Percentiles rank a stretch among this genome's conserved stretches.
Evolutionary conservation across 805 yeast species (phyloP).

Genomic region (Metschnikowia colocasiae): DNA sequence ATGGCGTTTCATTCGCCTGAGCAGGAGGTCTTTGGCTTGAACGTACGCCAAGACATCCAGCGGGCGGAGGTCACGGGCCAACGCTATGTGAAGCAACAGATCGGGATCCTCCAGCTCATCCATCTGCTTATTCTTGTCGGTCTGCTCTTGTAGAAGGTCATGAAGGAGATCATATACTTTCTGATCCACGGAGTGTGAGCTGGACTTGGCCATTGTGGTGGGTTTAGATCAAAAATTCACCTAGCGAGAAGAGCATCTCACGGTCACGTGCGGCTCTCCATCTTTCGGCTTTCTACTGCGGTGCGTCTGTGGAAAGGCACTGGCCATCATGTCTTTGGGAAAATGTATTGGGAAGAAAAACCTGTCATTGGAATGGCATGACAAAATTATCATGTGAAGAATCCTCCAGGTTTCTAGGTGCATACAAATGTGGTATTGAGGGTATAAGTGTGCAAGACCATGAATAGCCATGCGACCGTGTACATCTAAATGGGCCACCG

Average conservation of each 20-base stretch:
- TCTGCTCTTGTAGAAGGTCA: conserved; percentile 56
- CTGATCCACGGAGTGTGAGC: conserved; percentile 40
- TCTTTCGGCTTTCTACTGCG: not conserved
- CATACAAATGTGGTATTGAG: no score
- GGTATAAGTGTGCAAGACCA: no score
- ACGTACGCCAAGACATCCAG: conserved; percentile 55
- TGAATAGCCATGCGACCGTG: no score
- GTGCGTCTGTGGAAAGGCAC: not conserved
- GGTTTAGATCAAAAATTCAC: not conserved
- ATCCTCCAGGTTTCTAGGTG: no score
- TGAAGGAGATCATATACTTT: conserved; percentile 55
- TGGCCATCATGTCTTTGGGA: no score
- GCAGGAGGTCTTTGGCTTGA: conserved; percentile 61
- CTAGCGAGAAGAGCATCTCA: conserved; percentile 5
- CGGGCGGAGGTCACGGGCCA: conserved; percentile 56
- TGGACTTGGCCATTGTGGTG: conserved; percentile 11
- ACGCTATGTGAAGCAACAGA: conserved; percentile 45
- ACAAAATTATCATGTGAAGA: no score
- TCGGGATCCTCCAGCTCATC: conserved; percentile 27
- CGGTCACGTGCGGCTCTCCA: conserved; percentile 5
- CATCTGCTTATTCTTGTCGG: conserved; percentile 37
- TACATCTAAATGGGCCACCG: no score
- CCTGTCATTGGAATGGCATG: no score
- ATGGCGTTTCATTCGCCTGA: conserved; percentile 66
- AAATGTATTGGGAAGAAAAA: no score